These are phyloP conservation scores for Aegilops umbellulata DNA, from an alignment of 176 grass and related monocot species.

Conservation along the genomic window DNA sequence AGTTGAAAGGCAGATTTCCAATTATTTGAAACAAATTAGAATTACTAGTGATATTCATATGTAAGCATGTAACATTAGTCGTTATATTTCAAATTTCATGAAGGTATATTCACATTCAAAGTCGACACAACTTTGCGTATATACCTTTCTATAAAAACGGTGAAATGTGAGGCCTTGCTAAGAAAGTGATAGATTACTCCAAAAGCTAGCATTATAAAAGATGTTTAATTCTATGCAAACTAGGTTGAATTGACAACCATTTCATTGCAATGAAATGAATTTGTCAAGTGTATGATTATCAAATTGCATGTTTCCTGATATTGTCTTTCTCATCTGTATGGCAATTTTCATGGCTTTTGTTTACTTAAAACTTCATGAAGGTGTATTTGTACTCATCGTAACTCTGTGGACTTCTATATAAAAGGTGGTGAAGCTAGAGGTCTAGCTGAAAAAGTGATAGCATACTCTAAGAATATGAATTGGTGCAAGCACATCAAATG, in stretches of 20 bases:
- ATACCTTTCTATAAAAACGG: not conserved
- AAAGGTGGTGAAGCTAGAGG: not conserved
- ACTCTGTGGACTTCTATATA: not conserved
- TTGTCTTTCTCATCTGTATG: not conserved
- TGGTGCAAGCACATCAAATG: not conserved
- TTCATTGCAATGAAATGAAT: too few species aligned
- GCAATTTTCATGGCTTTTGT: not conserved
- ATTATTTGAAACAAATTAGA: not conserved
- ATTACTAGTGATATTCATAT: not conserved
- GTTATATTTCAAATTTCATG: not conserved
- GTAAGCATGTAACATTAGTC: not conserved
- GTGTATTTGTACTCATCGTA: not conserved
- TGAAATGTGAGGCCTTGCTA: not conserved
- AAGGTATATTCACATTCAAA: not conserved
- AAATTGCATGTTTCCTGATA: not conserved
- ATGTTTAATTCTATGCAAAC: not conserved
- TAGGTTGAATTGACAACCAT: not conserved
- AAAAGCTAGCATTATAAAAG: not conserved
- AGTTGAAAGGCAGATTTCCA: not conserved
- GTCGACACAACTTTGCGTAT: not conserved
- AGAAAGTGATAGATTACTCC: not conserved
- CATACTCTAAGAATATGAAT: not conserved
- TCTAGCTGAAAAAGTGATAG: not conserved
- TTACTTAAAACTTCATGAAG: not conserved
- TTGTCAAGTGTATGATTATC: not conserved